phyloP scores from a whole-genome alignment of 2,329 filamentous ascomycete species.

The Cercospora janseana region DNA sequence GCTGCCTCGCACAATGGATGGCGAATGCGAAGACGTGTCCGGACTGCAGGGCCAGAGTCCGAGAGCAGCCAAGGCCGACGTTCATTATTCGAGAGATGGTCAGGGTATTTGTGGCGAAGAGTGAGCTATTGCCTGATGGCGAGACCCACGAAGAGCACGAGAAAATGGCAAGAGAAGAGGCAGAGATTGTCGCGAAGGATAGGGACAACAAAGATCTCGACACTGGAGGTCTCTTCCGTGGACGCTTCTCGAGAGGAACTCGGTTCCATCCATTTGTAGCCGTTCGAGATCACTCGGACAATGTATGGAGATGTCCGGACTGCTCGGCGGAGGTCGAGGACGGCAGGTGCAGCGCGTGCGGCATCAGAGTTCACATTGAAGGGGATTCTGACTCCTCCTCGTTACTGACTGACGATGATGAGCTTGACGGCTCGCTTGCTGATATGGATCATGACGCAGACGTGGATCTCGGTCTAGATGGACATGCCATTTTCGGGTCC shows the following conservation, averaged over 20 bases:
- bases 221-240: constrained; percentile 62
- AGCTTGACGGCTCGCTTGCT: constrained; percentile 45
- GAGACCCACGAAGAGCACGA: constrained; percentile 63
- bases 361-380: constrained; percentile 43
- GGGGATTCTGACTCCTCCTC: constrained; percentile 47
- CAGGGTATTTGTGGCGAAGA: constrained; percentile 59
- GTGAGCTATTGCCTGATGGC: constrained; percentile 60
- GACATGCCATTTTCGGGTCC: constrained; percentile 8
- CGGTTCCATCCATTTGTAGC: constrained; percentile 37
- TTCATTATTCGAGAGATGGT: constrained; percentile 66
- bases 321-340: constrained; percentile 65
- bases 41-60: constrained; percentile 62
- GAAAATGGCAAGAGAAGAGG: constrained; percentile 58
- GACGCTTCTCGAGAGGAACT: constrained; percentile 50
- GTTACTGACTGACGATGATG: constrained; percentile 37
- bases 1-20: constrained; percentile 49
- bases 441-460: constrained; percentile 38
- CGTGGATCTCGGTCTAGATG: constrained; percentile 22
- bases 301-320: constrained; percentile 60
- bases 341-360: constrained; percentile 56
- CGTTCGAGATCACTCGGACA: constrained; percentile 58
- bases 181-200: constrained; percentile 59
- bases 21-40: constrained; percentile 64
- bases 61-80: constrained; percentile 60
- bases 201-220: constrained; percentile 52